phyloP scores from a whole-genome alignment of 768 basidiomycete genomes.

The Mrakia hoshinonis region DNA sequence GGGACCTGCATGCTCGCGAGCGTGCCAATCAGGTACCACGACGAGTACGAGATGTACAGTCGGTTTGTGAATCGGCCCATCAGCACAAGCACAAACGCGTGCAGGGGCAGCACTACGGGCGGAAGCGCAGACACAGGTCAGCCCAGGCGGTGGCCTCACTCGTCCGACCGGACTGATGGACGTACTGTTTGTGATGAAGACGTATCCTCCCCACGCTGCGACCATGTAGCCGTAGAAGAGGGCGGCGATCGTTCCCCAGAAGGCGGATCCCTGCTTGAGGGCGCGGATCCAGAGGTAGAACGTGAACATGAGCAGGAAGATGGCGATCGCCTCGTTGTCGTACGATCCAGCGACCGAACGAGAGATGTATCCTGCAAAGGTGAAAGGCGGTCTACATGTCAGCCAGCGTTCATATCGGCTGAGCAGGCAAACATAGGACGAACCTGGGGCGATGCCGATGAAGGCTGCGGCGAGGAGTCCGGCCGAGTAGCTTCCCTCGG shows the following conservation, averaged over 20 bases:
- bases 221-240: slow-evolving; percentile 99
- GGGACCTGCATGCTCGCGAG: slow-evolving; percentile 98
- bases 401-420: too few species aligned
- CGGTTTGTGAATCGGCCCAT: slow-evolving; percentile 93
- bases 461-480: slow-evolving; percentile 96
- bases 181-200: slow-evolving; percentile 90
- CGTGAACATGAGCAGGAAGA: slow-evolving; percentile 99
- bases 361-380: slow-evolving; percentile 71
- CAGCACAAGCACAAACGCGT: slow-evolving; percentile 83
- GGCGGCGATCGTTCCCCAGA: slow-evolving; percentile 81
- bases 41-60: slow-evolving; percentile 88
- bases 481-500: slow-evolving; percentile 57
- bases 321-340: slow-evolving; percentile 99
- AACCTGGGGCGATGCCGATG: slow-evolving; percentile 85
- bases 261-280: slow-evolving; percentile 82
- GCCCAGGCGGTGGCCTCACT: too few species aligned
- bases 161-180: too few species aligned
- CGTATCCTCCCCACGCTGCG: slow-evolving; percentile 99
- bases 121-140: neutral
- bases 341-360: slow-evolving; percentile 98
- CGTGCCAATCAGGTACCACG: slow-evolving; percentile 97
- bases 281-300: slow-evolving; percentile 97
- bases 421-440: neutral
- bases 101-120: slow-evolving; percentile 75
- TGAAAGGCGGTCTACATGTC: neutral